Evolutionary conservation across 345 rosid species (phyloP).

Genomic region (Rhodamnia rubescens): DNA sequence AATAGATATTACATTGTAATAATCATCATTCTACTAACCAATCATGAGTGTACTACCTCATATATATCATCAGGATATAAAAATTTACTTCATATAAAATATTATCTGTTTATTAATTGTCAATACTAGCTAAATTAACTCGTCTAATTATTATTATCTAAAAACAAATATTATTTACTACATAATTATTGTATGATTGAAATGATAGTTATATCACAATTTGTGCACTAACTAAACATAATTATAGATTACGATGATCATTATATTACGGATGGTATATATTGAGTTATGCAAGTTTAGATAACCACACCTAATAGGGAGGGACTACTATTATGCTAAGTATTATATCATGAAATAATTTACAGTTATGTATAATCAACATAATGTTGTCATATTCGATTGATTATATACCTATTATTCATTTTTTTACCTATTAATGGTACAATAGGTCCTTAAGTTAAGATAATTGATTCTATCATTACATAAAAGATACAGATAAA

Average conservation of each 20-base stretch:
- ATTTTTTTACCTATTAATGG: not conserved
- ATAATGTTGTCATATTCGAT: not conserved
- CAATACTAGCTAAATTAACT: not conserved
- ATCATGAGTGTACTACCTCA: not conserved
- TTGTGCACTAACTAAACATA: not conserved
- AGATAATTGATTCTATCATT: not conserved
- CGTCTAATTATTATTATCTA: not conserved
- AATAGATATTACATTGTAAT: not conserved
- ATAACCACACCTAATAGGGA: not conserved
- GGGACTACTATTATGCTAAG: not conserved
- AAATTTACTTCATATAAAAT: not conserved
- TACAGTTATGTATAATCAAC: not conserved
- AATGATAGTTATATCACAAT: not conserved
- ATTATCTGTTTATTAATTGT: not conserved
- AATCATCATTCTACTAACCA: not conserved
- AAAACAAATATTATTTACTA: not conserved
- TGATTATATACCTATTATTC: not conserved
- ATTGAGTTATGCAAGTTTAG: not conserved
- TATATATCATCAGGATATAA: not conserved
- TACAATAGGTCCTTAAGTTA: not conserved
- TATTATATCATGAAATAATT: not conserved
- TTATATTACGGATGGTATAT: not conserved
- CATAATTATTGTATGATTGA: not conserved
- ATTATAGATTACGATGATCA: not conserved
- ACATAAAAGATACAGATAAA: not conserved